Conservation (phyloP, 495 filamentous ascomycete genomes). For the Xylaria intraflava region DNA sequence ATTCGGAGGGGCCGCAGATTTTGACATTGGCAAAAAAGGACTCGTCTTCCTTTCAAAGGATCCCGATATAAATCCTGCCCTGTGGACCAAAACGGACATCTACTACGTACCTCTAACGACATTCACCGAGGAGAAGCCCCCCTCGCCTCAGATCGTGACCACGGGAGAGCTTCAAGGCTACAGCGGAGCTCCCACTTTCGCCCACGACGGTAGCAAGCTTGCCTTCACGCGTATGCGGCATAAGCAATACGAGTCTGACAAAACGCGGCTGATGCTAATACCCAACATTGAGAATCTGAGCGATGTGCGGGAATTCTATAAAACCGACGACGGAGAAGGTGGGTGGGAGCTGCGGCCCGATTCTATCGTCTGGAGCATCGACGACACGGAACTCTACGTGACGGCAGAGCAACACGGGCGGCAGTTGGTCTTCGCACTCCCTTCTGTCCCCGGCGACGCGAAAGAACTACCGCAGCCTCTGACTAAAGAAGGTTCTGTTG, state of each 20-base stretch:
- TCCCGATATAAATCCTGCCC: conserved; percentile 66
- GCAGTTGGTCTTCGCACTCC: conserved; percentile 57
- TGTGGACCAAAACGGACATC: conserved; percentile 73
- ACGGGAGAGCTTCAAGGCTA: conserved; percentile 60
- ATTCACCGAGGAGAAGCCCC: conserved; percentile 47
- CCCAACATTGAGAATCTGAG: conserved; percentile 52
- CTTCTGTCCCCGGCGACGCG: conserved; percentile 45
- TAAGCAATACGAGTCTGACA: conserved; percentile 85
- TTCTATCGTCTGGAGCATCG: conserved; percentile 55
- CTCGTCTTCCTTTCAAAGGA: conserved; percentile 84
- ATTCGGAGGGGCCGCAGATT: conserved; percentile 51
- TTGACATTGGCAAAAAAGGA: conserved; percentile 47
- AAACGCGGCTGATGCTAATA: conserved; percentile 66
- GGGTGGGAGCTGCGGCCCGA: conserved; percentile 65
- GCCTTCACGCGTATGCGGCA: conserved; percentile 77
- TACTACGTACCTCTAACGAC: conserved; percentile 63
- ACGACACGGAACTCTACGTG: conserved; percentile 58
- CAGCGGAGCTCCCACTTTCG: conserved; percentile 66
- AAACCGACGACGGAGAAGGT: conserved; percentile 54
- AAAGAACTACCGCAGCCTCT: conserved; percentile 50
- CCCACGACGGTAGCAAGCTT: conserved; percentile 61
- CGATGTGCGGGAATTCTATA: conserved; percentile 57
- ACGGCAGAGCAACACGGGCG: conserved; percentile 61
- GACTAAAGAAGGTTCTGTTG: conserved; percentile 55
- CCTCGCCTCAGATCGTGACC: conserved; percentile 38